Evolutionary conservation across 345 rosid genomes (phyloP), one percentile per base, ranked within the genome.

Genomic region (Eucalyptus polyanthemos): DNA sequence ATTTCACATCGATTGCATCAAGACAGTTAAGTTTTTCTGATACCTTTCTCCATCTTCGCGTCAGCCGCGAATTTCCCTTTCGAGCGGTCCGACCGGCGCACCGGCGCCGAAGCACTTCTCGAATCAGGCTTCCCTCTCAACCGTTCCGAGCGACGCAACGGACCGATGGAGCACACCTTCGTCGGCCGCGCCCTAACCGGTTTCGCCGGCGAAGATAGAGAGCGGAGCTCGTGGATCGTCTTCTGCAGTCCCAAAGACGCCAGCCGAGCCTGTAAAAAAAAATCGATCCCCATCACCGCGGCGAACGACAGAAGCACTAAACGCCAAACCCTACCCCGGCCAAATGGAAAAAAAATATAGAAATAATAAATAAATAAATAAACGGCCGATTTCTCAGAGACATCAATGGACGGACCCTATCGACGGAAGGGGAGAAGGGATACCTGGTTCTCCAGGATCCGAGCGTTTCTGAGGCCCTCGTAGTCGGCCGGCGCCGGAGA

Each of bases 381-480:
- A 0, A 53, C 12, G 27, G 27, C 12, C 60, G 60, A 22, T 56
- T 56, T 3, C 60, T 8, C 12, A 1, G 27, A 56, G 60, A 56
- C 60, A 56, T 56, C 60, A 56, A 56, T 24, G 60, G 60, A 4
- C 60, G 60, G 60, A 56, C 60, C 3, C 11, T 9, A 9, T 4
- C 60, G 27, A 56, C 60, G 27, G 60, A 25, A 56, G 62, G 29
- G 62, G 29, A 25, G 62, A 25, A 25, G 2, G 29, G 19, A 5
- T 8, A 92, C 94, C 92, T 91, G 88, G 92, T 93, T 93, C 90
- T 93, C 93, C 86, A 88, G 89, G 87, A 92, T 91, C 56, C 91
- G 91, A 56, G 93, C 89, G 17, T 88, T 90, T 62, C 92, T 87
- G 67, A 92, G 90, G 45, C 54, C 88, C 89, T 93, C 94, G 80